Base-by-base conservation (phyloP, 768 basidiomycete genomes). In the Boletus patriciae region DNA sequence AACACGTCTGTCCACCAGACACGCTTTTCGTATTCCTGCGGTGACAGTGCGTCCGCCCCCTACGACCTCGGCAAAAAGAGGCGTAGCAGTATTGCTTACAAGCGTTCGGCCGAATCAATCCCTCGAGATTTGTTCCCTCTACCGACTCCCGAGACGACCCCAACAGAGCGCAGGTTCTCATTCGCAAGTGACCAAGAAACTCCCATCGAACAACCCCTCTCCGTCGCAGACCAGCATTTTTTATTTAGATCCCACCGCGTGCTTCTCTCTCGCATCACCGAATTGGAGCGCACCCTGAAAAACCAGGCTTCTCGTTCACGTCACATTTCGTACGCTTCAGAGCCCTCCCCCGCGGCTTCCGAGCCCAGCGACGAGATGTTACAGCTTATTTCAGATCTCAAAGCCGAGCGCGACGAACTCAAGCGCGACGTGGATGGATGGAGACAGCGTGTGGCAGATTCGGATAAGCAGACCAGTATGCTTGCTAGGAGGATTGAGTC, bases 391-490 rank as follows among this genome's bases (percentile, higher is more conserved):
- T 78, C 86, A 4, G 90, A 92, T 67, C 79, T 92, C 64, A 93
- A 94, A 70, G 80, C 86, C 13, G 94, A 98, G 72, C 79, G 95
- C 31, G 95, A 98, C 65, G 88, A 93, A 56, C 77, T 98, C 49
- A 88, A 87, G 70, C 83, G 85, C 50, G 94, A 98, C 70, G 86
- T 94, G 0, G 88, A 93, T 61, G 90, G 88, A 0, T 96, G 94
- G 92, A 80, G 90, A 58, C 79, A 73, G 34, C 80, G 94, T 23
- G 89, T 94, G 46, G 77, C 77, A 15, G 87, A 90, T 65, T 78
- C 92, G 63, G 91, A 96, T 63, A 85, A 83, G 53, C 86, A 87
- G 62, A 73, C 85, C 23, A 75, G 78, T 41, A 74, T 85, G 37
- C 81, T 96, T 48, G 80, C 83, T 25, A 83, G 82, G 57, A 78